These are phyloP conservation scores for Salix viminalis DNA, from an alignment of 345 rosid species.

Conservation along the genomic window DNA sequence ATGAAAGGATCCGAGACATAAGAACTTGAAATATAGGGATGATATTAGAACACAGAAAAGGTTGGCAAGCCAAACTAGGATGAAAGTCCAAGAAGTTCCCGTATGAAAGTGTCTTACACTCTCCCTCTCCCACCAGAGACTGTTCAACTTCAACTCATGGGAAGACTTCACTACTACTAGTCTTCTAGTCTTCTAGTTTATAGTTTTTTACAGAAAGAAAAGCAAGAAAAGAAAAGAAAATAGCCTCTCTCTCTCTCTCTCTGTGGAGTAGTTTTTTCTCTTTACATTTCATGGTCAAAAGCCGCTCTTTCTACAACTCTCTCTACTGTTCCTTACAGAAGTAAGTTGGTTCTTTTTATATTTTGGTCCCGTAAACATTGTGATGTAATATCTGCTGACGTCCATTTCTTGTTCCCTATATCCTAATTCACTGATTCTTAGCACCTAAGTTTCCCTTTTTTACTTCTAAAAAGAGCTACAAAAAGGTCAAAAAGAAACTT, in stretches of 20 bases:
- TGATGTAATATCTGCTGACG: slow-evolving; percentile 7
- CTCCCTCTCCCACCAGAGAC: neutral
- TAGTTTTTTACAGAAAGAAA: neutral
- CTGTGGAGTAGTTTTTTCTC: neutral
- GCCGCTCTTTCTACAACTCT: neutral
- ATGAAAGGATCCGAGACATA: neutral
- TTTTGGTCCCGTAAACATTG: neutral
- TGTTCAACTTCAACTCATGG: neutral
- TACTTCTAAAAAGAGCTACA: slow-evolving; percentile 13
- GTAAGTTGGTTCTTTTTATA: neutral
- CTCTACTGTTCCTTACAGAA: neutral
- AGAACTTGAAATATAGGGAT: neutral
- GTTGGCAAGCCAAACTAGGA: neutral
- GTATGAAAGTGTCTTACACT: neutral
- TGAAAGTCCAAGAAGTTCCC: neutral
- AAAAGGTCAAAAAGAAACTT: neutral
- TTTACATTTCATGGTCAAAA: neutral
- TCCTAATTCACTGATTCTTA: slow-evolving; percentile 45
- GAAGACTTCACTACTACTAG: neutral
- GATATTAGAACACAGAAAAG: neutral
- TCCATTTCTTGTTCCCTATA: neutral
- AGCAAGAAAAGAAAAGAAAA: neutral
- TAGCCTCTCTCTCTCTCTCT: neutral
- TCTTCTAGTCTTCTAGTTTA: neutral
- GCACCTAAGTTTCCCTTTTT: slow-evolving; percentile 38